These are phyloP conservation scores for Verbascum thapsus DNA, from an alignment of 257 asterid genomes.

Conservation along the genomic window DNA sequence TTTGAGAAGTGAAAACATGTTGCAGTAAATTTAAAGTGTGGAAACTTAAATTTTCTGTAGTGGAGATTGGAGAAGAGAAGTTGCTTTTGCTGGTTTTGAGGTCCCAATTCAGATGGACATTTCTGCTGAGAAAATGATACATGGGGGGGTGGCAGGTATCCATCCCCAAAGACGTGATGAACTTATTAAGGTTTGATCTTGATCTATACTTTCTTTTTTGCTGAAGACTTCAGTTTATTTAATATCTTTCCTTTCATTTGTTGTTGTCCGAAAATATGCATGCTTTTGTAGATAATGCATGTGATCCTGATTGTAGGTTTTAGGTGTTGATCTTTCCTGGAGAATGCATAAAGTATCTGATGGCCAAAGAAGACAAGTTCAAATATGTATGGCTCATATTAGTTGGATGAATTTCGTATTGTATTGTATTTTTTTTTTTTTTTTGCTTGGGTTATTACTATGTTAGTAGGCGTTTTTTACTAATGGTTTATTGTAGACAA, in stretches of 20 bases:
- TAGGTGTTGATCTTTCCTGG: slow-evolving; percentile 85
- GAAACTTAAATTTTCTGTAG: slow-evolving; percentile 41
- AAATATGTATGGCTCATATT: slow-evolving; percentile 98
- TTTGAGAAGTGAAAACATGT: not conserved
- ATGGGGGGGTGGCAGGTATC: slow-evolving; percentile 76
- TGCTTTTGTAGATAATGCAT: not conserved
- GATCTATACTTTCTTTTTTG: not conserved
- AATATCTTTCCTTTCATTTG: not conserved
- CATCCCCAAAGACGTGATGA: slow-evolving; percentile 81
- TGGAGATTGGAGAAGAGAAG: slow-evolving; percentile 98
- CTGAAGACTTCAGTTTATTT: slow-evolving; percentile 2
- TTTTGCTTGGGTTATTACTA: no score
- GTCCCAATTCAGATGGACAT: slow-evolving; percentile 93
- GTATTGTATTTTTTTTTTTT: no score
- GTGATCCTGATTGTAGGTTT: slow-evolving; percentile 54
- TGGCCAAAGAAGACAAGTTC: slow-evolving; percentile 96
- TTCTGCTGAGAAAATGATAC: slow-evolving; percentile 94
- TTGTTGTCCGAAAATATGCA: slow-evolving; percentile 9
- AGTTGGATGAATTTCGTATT: no score
- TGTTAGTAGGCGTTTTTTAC: no score
- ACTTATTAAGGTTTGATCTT: slow-evolving; percentile 64
- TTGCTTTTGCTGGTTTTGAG: slow-evolving; percentile 98
- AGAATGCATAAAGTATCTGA: slow-evolving; percentile 95
- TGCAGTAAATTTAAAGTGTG: slow-evolving; percentile 17
- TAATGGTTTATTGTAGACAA: no score